phyloP scores from a whole-genome alignment of 73 alveolate genomes.

The Tetrahymena borealis region DNA sequence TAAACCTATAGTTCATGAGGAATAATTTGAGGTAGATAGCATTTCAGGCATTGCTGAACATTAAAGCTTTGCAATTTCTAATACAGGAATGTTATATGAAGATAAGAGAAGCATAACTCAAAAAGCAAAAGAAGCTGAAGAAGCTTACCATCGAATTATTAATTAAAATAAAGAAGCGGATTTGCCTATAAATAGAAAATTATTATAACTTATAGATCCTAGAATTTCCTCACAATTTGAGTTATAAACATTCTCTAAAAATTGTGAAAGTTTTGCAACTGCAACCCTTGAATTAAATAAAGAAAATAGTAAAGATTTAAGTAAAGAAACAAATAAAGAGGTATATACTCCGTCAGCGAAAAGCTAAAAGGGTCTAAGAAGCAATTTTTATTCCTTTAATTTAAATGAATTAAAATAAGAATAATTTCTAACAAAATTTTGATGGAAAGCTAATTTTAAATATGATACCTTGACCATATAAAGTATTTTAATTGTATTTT shows the following conservation, averaged over 20 bases:
- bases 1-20: neutral
- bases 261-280: neutral
- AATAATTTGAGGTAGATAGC: neutral
- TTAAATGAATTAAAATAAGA: neutral
- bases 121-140: neutral
- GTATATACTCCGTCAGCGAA: neutral
- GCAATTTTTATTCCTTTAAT: neutral
- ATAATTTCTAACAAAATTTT: no score
- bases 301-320: neutral
- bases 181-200: neutral
- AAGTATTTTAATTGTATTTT: no score
- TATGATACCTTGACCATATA: no score
- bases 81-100: neutral
- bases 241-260: neutral
- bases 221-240: neutral
- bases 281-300: neutral
- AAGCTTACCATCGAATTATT: neutral
- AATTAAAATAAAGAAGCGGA: neutral
- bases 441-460: no score
- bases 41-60: neutral
- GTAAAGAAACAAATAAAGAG: neutral
- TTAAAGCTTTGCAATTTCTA: neutral
- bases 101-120: neutral
- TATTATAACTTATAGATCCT: neutral
- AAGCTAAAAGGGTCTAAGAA: neutral